Evolutionary conservation across 192 early-diverging fungal species (phyloP).

Genomic region (Coemansia sp.): DNA sequence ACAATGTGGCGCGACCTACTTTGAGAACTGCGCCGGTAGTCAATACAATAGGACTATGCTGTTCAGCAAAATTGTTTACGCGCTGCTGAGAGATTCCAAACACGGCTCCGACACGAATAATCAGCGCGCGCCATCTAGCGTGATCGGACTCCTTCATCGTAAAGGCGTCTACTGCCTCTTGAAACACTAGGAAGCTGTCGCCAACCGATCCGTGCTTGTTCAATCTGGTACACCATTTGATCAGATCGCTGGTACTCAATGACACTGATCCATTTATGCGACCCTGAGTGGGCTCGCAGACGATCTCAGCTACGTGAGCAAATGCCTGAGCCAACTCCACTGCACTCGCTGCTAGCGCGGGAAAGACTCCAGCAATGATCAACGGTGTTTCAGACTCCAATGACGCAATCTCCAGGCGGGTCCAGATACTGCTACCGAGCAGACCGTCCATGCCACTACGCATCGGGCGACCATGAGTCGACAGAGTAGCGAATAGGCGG

Average conservation of each 20-base stretch:
- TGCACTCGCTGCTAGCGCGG: conserved; percentile 54
- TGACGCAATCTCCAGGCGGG: conserved; percentile 66
- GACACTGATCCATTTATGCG: conserved; percentile 44
- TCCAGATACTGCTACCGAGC: conserved; percentile 75
- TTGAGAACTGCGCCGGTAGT: conserved; percentile 30
- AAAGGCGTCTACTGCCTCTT: conserved; percentile 88
- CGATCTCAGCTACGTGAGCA: conserved; percentile 49
- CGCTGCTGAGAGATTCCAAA: conserved; percentile 69
- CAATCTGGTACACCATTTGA: conserved; percentile 89
- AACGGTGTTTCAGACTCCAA: conserved; percentile 46
- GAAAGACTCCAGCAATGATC: conserved; percentile 40
- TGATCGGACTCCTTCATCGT: conserved; percentile 76
- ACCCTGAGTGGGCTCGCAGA: conserved; percentile 41
- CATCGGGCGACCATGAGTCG: conserved; percentile 52
- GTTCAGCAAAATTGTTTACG: conserved; percentile 68
- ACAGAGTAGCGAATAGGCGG: conserved; percentile 88
- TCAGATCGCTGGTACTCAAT: conserved; percentile 82
- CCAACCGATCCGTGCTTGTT: conserved; percentile 25
- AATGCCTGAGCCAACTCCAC: conserved; percentile 60
- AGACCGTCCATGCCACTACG: conserved; percentile 48
- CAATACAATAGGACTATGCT: conserved; percentile 65
- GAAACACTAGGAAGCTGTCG: conserved; percentile 59
- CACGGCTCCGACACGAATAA: conserved; percentile 65
- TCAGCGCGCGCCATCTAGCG: conserved; percentile 61
- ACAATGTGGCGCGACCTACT: conserved; percentile 31